Base-by-base conservation (phyloP, 495 filamentous ascomycete species). In the Astrothelium macrocarpum region DNA sequence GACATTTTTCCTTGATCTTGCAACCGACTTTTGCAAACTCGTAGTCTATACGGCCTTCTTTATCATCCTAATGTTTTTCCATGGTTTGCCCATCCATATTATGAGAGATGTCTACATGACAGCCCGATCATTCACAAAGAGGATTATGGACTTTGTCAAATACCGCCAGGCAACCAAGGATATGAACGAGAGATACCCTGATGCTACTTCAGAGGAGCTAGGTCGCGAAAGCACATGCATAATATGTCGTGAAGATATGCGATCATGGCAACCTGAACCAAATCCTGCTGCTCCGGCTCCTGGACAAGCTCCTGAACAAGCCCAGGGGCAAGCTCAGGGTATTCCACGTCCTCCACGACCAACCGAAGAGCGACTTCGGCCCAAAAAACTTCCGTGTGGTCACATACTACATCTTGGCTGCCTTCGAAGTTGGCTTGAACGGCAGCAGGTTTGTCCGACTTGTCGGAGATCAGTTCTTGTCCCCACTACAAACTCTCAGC, bases 231-330 rank as follows among this genome's bases (percentile, higher is more conserved):
- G 95, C 68, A 93, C 93, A 14, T 98, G 94, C 71, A 98, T 98
- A 71, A 96, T 98, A 63, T 98, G 94, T 76, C 85, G 94, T 64
- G 95, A 97, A 73, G 90, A 95, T 59, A 97, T 98, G 95, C 82
- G 82, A 36, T 84, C 87, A 1, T 91, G 87, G 84, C 62, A 67
- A 60, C 5, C 49, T 29, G 49, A 56, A 5, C 11, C 12, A 9
- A 73, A 76, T 71, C 73, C 63, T 28, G 72, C 65, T 18, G 77
- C 69, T 45, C 73, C 72, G 63, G 71, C 75, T 32, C 10, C 45
- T 25, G 60, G 56, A 49, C 70, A 66, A 61, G 67, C 65, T 23
- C 59, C 61, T 42, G 32, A 31, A n/a, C n/a, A n/a, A n/a, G 71
- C 75, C 25, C 10, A 32, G 18, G 60, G 56, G 42, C 70, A 66